Evolutionary conservation across 2,329 filamentous ascomycete genomes (phyloP).

Genomic region (Diatrype stigma): DNA sequence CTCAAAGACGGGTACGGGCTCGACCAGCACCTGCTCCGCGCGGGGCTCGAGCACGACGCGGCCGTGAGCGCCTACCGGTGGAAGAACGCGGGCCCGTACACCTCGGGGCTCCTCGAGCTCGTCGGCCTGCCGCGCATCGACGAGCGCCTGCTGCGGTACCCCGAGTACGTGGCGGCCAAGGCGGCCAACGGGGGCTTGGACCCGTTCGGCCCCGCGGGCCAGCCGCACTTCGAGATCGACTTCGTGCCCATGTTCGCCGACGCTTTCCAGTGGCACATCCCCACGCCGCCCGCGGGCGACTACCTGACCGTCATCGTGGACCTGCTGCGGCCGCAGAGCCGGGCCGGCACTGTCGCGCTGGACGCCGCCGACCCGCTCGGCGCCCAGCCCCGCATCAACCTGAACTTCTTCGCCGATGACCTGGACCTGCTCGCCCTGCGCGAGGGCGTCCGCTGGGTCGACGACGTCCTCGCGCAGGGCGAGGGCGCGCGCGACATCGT

Average conservation of each 20-base stretch:
- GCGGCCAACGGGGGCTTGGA: slow-evolving; percentile 41
- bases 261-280: slow-evolving; percentile 46
- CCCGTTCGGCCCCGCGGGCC: slow-evolving; percentile 51
- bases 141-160: slow-evolving; percentile 43
- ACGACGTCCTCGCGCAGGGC: slow-evolving; percentile 55
- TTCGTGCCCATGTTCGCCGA: slow-evolving; percentile 55
- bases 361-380: slow-evolving; percentile 52
- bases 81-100: slow-evolving; percentile 35
- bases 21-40: slow-evolving; percentile 37
- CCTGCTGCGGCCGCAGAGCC: slow-evolving; percentile 36
- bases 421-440: slow-evolving; percentile 54
- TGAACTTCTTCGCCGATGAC: slow-evolving; percentile 56
- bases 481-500: slow-evolving; percentile 54
- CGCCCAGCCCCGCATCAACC: slow-evolving; percentile 53
- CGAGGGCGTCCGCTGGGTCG: slow-evolving; percentile 51
- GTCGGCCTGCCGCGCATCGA: slow-evolving; percentile 56
- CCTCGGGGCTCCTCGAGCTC: slow-evolving; percentile 42
- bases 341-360: slow-evolving; percentile 51
- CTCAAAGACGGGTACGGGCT: slow-evolving; percentile 37
- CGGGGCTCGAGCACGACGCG: slow-evolving; percentile 28
- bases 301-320: slow-evolving; percentile 55
- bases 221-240: slow-evolving; percentile 60
- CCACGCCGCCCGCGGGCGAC: slow-evolving; percentile 36
- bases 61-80: slow-evolving; percentile 32
- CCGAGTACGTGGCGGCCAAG: slow-evolving; percentile 41